These are phyloP conservation scores for Pleurotus tuoliensis DNA, from an alignment of 768 basidiomycete genomes.

Conservation along the genomic window DNA sequence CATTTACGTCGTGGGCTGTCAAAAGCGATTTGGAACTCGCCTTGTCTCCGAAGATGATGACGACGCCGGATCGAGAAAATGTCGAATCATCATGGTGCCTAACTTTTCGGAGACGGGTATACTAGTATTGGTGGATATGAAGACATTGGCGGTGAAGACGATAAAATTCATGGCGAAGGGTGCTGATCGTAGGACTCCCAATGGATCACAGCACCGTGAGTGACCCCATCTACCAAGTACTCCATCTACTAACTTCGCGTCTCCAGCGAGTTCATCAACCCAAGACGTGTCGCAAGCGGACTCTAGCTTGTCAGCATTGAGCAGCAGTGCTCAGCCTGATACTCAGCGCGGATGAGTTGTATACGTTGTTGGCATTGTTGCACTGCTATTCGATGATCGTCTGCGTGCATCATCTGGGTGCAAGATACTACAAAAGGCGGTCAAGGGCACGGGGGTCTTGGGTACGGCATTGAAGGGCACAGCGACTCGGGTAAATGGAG, in stretches of 20 bases:
- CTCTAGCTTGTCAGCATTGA: background rate
- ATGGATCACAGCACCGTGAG: background rate
- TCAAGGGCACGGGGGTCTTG: background rate
- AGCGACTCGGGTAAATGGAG: too few species aligned
- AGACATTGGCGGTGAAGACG: constrained; percentile 67
- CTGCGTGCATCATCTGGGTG: too few species aligned
- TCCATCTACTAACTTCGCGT: too few species aligned
- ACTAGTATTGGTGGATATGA: constrained; percentile 76
- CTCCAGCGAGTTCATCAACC: background rate
- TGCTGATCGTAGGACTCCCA: constrained; percentile 29
- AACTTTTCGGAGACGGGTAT: constrained; percentile 74
- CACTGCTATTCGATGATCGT: background rate
- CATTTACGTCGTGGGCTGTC: constrained; percentile 90
- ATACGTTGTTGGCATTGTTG: background rate
- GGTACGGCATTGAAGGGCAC: background rate
- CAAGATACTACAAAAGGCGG: too few species aligned
- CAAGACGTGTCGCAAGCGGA: background rate
- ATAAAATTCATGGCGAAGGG: constrained; percentile 53
- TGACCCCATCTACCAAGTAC: background rate
- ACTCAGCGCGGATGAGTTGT: background rate
- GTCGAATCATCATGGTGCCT: constrained; percentile 79
- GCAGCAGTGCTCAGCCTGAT: background rate
- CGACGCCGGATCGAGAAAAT: constrained; percentile 27
- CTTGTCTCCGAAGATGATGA: constrained; percentile 39
- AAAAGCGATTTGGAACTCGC: constrained; percentile 76